Evolutionary conservation across 1,284 basidiomycete species (phyloP), one percentile per base, ranked within the genome.

Genomic region (Golubevia sp.): DNA sequence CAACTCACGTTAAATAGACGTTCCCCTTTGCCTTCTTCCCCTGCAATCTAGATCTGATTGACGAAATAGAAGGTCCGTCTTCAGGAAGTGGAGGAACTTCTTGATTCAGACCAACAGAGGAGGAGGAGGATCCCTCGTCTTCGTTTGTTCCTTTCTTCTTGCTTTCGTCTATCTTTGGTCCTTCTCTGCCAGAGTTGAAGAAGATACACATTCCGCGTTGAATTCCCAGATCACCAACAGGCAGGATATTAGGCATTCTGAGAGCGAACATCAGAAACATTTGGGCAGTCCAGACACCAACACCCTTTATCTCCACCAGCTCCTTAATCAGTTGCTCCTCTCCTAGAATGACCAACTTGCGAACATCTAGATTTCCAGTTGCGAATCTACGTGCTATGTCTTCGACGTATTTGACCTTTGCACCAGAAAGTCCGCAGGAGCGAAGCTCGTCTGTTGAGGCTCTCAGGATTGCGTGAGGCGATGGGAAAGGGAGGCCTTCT

Each of bases 221-320:
- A 20, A 82, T 73, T 26, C 79, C 79, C 2, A 82, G 67, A 55
- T 82, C 79, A 15, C 71, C 78, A 25, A 71, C 71, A 4, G 79
- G 77, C 8, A 82, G 65, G 6, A 82, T 68, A 54, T 81, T 62
- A 18, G 78, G 74, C 49, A 66, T 67, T 51, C 78, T 70, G 64
- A 81, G 64, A 15, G 79, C 78, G 59, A 82, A 82, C 71, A 82
- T 81, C 30, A 82, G 68, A 18, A 79, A 66, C 79, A 82, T 82
- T 61, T 82, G 71, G 51, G 76, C 77, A 11, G 79, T 81, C 78
- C 79, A 82, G 27, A 66, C 59, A n/a, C 78, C 78, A 1, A 82
- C 79, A 11, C 78, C 78, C 51, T 76, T 79, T 62, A 73, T 69
- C 56, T 76, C 67, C 34, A 69, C 69, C 4, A 82, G 71, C 61